phyloP scores from a whole-genome alignment of 306 rosid species.

The Sesbania bispinosa region DNA sequence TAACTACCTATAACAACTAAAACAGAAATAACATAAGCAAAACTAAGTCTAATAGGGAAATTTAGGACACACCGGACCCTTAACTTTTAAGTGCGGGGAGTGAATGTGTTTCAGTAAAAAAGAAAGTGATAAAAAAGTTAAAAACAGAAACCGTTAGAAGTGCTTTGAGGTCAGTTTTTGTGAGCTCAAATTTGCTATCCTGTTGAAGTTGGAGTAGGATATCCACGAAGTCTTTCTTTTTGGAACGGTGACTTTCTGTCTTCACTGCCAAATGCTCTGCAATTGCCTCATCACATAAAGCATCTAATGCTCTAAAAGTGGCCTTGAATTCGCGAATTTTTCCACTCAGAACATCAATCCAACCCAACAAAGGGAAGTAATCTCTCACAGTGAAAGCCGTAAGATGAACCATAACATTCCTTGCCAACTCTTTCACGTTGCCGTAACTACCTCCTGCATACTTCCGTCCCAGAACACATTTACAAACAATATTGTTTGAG shows the following conservation, averaged over 20 bases:
- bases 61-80: no score
- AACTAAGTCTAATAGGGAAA: no score
- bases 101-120: no score
- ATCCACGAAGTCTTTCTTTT: constrained; percentile 26
- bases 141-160: constrained; percentile 29
- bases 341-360: constrained; percentile 37
- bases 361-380: constrained; percentile 32
- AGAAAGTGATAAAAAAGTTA: no score
- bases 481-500: constrained; percentile 16
- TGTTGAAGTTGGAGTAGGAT: constrained; percentile 26
- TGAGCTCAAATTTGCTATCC: constrained; percentile 7
- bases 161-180: constrained; percentile 27
- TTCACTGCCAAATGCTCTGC: not conserved
- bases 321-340: not conserved
- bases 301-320: constrained; percentile 23
- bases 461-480: constrained; percentile 22
- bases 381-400: constrained; percentile 28
- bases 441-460: not conserved
- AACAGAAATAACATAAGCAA: no score
- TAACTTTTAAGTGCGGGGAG: no score
- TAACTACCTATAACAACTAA: no score
- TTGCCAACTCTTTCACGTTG: not conserved
- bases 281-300: constrained; percentile 18
- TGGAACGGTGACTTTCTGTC: no score
- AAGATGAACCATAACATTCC: constrained; percentile 11